phyloP scores from a whole-genome alignment of 179 eudicot genomes.

The Actinidia polygama region DNA sequence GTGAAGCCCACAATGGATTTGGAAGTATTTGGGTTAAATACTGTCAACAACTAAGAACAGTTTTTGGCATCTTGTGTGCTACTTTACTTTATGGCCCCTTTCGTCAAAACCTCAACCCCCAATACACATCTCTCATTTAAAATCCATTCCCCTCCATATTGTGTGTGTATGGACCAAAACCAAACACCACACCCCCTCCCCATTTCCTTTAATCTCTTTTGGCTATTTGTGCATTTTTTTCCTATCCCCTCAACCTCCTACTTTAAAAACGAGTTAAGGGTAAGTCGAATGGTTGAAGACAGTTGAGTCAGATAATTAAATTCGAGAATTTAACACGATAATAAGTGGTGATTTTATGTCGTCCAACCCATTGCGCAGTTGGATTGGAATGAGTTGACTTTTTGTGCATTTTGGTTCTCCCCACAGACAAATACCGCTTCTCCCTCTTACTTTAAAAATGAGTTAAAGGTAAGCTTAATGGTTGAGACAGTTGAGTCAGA shows the following conservation, averaged over 20 bases:
- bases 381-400: too few species aligned
- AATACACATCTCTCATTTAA: neutral
- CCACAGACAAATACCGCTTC: too few species aligned
- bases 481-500: too few species aligned
- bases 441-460: too few species aligned
- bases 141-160: neutral
- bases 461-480: too few species aligned
- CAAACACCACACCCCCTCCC: neutral
- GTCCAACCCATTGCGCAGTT: too few species aligned
- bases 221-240: neutral
- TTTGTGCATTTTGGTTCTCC: too few species aligned
- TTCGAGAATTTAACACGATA: too few species aligned
- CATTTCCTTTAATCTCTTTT: neutral
- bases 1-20: constrained; percentile 16
- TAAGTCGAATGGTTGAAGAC: too few species aligned
- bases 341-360: too few species aligned
- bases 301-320: too few species aligned
- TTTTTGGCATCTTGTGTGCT: neutral
- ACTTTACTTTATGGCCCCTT: neutral
- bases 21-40: constrained; percentile 16
- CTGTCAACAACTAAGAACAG: constrained; percentile 11
- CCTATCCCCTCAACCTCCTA: neutral
- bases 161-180: neutral
- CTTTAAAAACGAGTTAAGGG: too few species aligned
- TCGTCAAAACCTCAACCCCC: neutral